Percentiles rank a stretch among this genome's conserved stretches.
These are phyloP conservation scores for Cryoendolithus antarcticus DNA, from an alignment of 2,329 filamentous ascomycete species.

Conservation along the genomic window DNA sequence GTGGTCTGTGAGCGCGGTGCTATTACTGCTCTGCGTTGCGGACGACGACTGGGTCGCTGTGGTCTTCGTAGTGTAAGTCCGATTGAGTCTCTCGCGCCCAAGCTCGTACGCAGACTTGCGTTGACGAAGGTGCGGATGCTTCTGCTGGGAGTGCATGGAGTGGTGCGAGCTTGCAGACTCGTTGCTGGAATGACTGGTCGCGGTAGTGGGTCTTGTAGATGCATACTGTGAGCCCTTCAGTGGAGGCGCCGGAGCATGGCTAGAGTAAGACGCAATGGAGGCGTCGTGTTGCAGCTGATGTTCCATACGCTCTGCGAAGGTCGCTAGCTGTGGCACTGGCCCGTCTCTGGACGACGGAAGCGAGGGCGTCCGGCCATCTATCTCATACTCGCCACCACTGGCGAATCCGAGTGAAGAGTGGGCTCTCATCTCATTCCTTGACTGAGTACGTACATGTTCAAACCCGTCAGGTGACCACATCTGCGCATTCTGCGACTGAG, in stretches of 20 bases:
- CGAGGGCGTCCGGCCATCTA: slow-evolving; percentile 43
- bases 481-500: slow-evolving; percentile 26
- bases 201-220: slow-evolving; percentile 15
- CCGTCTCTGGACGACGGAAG: slow-evolving; percentile 29
- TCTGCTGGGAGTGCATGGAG: slow-evolving; percentile 29
- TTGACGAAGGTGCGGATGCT: slow-evolving; percentile 33
- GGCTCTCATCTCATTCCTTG: slow-evolving; percentile 39
- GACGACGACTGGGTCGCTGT: slow-evolving; percentile 50
- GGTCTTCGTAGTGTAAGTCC: slow-evolving; percentile 82
- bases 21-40: slow-evolving; percentile 52
- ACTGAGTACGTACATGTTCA: slow-evolving; percentile 40
- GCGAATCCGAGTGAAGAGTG: slow-evolving; percentile 64
- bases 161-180: slow-evolving; percentile 8
- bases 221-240: slow-evolving; percentile 18
- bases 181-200: slow-evolving; percentile 17
- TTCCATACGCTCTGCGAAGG: slow-evolving; percentile 89
- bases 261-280: slow-evolving; percentile 23
- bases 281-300: slow-evolving; percentile 61
- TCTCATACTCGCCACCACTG: slow-evolving; percentile 19
- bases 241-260: slow-evolving; percentile 25
- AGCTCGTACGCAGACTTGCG: slow-evolving; percentile 73
- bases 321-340: slow-evolving; percentile 57
- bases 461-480: slow-evolving; percentile 91
- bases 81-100: slow-evolving; percentile 52
- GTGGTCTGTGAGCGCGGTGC: slow-evolving; percentile 65